Evolutionary conservation across 176 grass and related monocot genomes (phyloP).

Genomic region (Poa annua): DNA sequence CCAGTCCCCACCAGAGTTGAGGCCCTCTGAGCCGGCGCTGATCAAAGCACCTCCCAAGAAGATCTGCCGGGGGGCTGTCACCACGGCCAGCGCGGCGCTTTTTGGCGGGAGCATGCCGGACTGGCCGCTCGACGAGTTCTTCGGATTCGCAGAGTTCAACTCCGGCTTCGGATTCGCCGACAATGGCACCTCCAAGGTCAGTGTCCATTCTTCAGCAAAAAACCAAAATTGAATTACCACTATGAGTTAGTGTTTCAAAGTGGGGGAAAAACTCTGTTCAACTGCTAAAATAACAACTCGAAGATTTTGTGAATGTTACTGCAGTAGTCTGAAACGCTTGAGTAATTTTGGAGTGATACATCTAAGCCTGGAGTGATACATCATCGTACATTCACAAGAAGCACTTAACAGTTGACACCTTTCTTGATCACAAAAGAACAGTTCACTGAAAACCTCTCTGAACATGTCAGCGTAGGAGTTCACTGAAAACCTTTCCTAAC

Average conservation of each 20-base stretch:
- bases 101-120: slow-evolving; percentile 49
- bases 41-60: slow-evolving; percentile 36
- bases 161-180: slow-evolving; percentile 64
- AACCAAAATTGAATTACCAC: background rate
- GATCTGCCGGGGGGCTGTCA: slow-evolving; percentile 18
- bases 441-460: too few species aligned
- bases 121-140: slow-evolving; percentile 83
- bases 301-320: too few species aligned
- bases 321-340: too few species aligned
- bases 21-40: background rate
- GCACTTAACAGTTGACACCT: too few species aligned
- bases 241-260: too few species aligned
- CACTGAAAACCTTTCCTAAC: slow-evolving; percentile 1
- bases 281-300: too few species aligned
- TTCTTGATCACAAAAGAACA: too few species aligned
- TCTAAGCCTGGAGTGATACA: background rate
- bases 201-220: background rate
- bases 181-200: slow-evolving; percentile 77
- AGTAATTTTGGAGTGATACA: background rate
- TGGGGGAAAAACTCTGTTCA: too few species aligned
- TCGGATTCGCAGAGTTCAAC: slow-evolving; percentile 67
- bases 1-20: background rate
- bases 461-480: too few species aligned
- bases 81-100: background rate
- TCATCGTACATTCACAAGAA: too few species aligned